phyloP scores from a whole-genome alignment of 306 rosid species.

The Fragaria iinumae region DNA sequence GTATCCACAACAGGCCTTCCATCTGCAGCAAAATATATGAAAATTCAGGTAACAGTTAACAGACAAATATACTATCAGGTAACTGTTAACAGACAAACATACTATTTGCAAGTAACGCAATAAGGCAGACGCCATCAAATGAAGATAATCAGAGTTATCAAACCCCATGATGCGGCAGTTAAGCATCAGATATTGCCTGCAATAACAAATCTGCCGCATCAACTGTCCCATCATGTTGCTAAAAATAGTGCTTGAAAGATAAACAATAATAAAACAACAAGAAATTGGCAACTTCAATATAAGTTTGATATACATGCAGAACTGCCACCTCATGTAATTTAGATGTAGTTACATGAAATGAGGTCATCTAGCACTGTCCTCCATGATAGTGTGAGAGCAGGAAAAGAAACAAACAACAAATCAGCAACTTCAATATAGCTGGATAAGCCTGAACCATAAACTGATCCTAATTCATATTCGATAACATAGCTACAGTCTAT shows the following conservation, averaged over 20 bases:
- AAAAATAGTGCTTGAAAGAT: background rate
- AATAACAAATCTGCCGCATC: background rate
- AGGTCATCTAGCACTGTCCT: background rate
- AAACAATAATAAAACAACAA: background rate
- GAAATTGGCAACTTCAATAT: background rate
- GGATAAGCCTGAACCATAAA: background rate
- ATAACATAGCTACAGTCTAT: constrained; percentile 16
- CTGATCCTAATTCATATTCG: background rate
- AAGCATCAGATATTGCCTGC: background rate
- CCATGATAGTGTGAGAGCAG: constrained; percentile 1
- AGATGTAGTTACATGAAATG: background rate
- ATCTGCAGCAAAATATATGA: constrained; percentile 46
- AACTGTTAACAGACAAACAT: background rate
- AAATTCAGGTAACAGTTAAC: constrained; percentile 20
- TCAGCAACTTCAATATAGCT: constrained; percentile 3
- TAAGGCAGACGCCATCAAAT: background rate
- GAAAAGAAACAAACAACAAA: background rate
- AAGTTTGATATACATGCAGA: background rate
- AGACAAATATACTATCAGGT: background rate
- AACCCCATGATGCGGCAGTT: background rate
- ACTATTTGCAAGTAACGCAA: background rate
- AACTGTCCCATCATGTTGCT: background rate
- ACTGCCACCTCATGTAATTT: background rate
- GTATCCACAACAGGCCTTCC: constrained; percentile 9
- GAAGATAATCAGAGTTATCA: constrained; percentile 2